Percentiles rank a stretch among this genome's conserved stretches.
These are phyloP conservation scores for Pyrenochaeta sp. DNA, from an alignment of 2,329 filamentous ascomycete genomes.

Conservation along the genomic window DNA sequence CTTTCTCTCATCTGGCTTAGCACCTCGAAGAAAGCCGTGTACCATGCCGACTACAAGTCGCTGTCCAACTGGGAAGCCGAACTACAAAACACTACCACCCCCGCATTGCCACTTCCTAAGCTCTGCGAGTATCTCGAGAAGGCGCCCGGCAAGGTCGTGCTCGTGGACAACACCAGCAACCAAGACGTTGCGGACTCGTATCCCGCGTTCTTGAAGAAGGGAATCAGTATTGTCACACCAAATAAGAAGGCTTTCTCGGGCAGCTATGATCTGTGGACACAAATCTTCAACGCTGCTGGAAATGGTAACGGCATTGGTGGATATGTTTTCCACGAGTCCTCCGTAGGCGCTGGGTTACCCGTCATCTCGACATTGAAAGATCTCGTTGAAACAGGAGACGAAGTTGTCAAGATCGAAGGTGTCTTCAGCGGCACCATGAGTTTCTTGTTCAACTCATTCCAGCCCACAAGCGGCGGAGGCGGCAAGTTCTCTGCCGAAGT, in stretches of 20 bases:
- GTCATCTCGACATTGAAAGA: constrained; percentile 94
- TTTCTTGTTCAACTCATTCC: constrained; percentile 97
- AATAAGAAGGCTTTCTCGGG: constrained; percentile 99
- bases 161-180: constrained; percentile 96
- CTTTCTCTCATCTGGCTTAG: constrained; percentile 85
- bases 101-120: constrained; percentile 72
- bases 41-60: constrained; percentile 74
- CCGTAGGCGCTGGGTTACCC: constrained; percentile 90
- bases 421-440: constrained; percentile 98
- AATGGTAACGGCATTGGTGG: constrained; percentile 70
- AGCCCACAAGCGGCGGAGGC: constrained; percentile 76
- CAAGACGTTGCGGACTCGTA: constrained; percentile 85
- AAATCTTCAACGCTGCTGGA: constrained; percentile 79
- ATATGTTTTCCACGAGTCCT: constrained; percentile 93
- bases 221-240: constrained; percentile 90
- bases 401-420: constrained; percentile 91
- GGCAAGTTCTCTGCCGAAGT: constrained; percentile 93
- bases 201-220: constrained; percentile 78
- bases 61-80: constrained; percentile 67
- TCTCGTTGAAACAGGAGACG: constrained; percentile 90
- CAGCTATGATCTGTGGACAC: constrained; percentile 80
- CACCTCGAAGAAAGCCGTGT: constrained; percentile 83
- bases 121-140: constrained; percentile 79
- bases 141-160: constrained; percentile 78
- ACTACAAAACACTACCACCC: constrained; percentile 68